These are phyloP conservation scores for Mycogone perniciosa DNA, from an alignment of 2,329 filamentous ascomycete species.

Conservation along the genomic window DNA sequence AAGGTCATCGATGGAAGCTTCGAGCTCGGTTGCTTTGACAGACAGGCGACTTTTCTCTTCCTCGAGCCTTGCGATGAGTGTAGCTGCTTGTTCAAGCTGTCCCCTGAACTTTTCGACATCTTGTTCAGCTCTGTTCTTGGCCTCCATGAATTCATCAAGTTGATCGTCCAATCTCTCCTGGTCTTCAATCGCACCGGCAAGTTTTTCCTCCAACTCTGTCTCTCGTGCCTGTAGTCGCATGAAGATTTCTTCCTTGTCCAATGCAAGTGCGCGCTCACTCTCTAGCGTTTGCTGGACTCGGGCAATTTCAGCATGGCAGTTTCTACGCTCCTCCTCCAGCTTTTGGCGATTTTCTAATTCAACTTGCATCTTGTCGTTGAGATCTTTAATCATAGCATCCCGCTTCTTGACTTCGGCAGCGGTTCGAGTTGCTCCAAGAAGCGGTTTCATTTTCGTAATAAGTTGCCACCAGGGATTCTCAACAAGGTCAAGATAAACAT, in stretches of 20 bases:
- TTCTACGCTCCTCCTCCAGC: conserved; percentile 84
- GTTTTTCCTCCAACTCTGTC: conserved; percentile 83
- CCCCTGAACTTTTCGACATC: conserved; percentile 71
- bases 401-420: conserved; percentile 91
- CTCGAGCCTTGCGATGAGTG: conserved; percentile 79
- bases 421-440: conserved; percentile 85
- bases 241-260: conserved; percentile 99
- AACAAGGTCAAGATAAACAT: conserved; percentile 82
- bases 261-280: conserved; percentile 86
- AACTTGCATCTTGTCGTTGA: conserved; percentile 75
- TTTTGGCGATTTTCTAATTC: conserved; percentile 69
- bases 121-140: conserved; percentile 82
- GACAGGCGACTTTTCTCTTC: conserved; percentile 74
- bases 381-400: conserved; percentile 84
- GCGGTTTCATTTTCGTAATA: conserved; percentile 88
- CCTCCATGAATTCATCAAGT: conserved; percentile 78
- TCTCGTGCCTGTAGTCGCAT: conserved; percentile 92
- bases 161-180: conserved; percentile 93
- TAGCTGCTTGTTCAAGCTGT: conserved; percentile 86
- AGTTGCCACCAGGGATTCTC: conserved; percentile 97
- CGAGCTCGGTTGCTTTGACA: conserved; percentile 60
- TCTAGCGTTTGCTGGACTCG: conserved; percentile 91
- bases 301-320: conserved; percentile 79
- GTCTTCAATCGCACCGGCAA: conserved; percentile 85
- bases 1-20: conserved; percentile 64